phyloP scores from a whole-genome alignment of 257 asterid genomes.

The Solanum paucissectum region DNA sequence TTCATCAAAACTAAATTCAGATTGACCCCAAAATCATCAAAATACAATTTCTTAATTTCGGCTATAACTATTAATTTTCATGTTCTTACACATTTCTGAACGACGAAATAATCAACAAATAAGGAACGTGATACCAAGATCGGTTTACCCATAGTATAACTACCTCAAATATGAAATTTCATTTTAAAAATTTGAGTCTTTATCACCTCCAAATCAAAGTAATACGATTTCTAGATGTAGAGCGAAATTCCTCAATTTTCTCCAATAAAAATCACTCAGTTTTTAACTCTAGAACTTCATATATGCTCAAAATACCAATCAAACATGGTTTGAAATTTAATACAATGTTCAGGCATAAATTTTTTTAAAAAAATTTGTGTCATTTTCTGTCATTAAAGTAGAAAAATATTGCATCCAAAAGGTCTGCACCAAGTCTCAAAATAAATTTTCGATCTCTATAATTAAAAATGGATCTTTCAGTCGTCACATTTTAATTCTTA shows the following conservation, averaged over 20 bases:
- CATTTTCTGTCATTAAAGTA: not conserved
- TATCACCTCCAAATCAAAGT: too few species aligned
- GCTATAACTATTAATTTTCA: not conserved
- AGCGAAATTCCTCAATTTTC: too few species aligned
- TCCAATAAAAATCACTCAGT: not conserved
- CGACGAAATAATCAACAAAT: too few species aligned
- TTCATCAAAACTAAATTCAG: not conserved
- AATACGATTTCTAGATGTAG: not conserved
- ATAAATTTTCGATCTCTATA: too few species aligned
- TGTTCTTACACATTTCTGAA: not conserved
- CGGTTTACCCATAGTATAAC: too few species aligned
- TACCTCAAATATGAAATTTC: not conserved
- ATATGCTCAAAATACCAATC: not conserved
- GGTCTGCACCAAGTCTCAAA: too few species aligned
- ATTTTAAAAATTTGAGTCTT: not conserved
- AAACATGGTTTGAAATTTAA: not conserved
- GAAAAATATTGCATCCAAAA: too few species aligned
- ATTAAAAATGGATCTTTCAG: too few species aligned
- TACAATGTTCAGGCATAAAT: not conserved
- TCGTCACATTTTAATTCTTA: too few species aligned
- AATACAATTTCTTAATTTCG: not conserved
- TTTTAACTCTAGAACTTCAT: too few species aligned
- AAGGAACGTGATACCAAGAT: too few species aligned
- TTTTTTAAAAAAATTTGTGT: too few species aligned
- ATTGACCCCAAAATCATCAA: not conserved